Conservation (phyloP, 2,329 filamentous ascomycete species). For the Clonostachys byssicola region DNA sequence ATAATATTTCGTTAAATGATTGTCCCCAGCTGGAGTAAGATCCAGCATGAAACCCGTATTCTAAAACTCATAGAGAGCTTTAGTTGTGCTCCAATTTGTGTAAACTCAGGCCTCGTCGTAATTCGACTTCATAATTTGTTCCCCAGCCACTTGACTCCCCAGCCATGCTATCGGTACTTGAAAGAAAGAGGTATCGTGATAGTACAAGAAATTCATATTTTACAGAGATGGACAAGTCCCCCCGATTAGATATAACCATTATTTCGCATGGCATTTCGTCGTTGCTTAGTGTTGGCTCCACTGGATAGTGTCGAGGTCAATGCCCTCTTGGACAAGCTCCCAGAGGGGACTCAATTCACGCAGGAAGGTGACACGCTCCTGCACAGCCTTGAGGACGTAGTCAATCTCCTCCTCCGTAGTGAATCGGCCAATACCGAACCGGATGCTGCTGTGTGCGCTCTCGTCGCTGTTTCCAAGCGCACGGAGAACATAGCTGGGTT, state of each 20-base stretch:
- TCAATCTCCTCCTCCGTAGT: slow-evolving; percentile 95
- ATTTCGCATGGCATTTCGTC: neutral
- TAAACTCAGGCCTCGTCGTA: neutral
- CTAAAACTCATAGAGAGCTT: too few species aligned
- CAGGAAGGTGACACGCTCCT: slow-evolving; percentile 85
- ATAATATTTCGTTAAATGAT: neutral
- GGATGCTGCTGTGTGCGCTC: slow-evolving; percentile 94
- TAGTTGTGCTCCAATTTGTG: neutral
- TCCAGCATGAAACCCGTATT: neutral
- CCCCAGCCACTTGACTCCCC: slow-evolving; percentile 1
- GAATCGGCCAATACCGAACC: slow-evolving; percentile 95
- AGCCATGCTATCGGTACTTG: neutral
- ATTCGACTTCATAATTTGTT: neutral
- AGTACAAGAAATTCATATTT: slow-evolving; percentile 25
- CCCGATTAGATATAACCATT: neutral
- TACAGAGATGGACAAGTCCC: neutral
- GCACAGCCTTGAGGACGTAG: slow-evolving; percentile 92
- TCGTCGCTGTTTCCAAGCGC: slow-evolving; percentile 96
- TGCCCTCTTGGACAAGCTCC: slow-evolving; percentile 96
- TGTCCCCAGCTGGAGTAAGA: neutral
- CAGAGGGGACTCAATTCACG: slow-evolving; percentile 93
- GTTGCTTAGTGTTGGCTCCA: slow-evolving; percentile 88
- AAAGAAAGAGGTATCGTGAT: slow-evolving; percentile 10
- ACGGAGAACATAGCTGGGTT: slow-evolving; percentile 93
- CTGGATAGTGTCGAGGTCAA: slow-evolving; percentile 93